Evolutionary conservation across 2,329 filamentous ascomycete genomes (phyloP).

Genomic region (Colletotrichum echinochloae): DNA sequence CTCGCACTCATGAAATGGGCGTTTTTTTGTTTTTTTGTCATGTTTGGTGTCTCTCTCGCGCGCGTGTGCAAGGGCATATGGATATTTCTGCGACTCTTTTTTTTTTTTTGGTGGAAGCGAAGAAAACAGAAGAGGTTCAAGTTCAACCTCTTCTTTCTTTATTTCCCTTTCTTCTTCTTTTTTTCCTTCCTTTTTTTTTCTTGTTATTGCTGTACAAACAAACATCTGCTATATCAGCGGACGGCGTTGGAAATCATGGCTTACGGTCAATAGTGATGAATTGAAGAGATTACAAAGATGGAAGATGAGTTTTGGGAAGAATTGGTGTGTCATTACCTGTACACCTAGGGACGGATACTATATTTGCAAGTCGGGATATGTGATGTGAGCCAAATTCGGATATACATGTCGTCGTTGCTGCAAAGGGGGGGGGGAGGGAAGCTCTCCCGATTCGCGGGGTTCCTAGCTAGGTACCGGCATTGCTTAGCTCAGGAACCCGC

Average conservation of each 20-base stretch:
- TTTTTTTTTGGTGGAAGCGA: too few relatives aligned
- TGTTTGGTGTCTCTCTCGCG: background rate
- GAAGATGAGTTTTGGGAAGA: background rate
- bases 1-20: constrained; percentile 19
- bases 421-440: constrained; percentile 1
- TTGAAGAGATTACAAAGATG: constrained; percentile 21
- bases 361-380: background rate
- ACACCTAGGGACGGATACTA: too few relatives aligned
- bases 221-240: constrained; percentile 7
- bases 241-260: constrained; percentile 29
- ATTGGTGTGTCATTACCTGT: background rate
- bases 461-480: background rate
- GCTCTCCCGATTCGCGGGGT: background rate
- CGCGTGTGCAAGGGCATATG: background rate
- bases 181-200: too few relatives aligned
- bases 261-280: constrained; percentile 17
- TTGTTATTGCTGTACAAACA: constrained; percentile 11
- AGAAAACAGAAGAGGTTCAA: background rate
- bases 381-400: too few relatives aligned
- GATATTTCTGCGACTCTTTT: background rate
- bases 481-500: too few relatives aligned
- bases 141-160: background rate
- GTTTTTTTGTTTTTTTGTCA: constrained; percentile 3
- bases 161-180: too few relatives aligned
- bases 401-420: too few relatives aligned